These are phyloP conservation scores for Exophiala sideris DNA, from an alignment of 2,329 filamentous ascomycete genomes.

Conservation along the genomic window DNA sequence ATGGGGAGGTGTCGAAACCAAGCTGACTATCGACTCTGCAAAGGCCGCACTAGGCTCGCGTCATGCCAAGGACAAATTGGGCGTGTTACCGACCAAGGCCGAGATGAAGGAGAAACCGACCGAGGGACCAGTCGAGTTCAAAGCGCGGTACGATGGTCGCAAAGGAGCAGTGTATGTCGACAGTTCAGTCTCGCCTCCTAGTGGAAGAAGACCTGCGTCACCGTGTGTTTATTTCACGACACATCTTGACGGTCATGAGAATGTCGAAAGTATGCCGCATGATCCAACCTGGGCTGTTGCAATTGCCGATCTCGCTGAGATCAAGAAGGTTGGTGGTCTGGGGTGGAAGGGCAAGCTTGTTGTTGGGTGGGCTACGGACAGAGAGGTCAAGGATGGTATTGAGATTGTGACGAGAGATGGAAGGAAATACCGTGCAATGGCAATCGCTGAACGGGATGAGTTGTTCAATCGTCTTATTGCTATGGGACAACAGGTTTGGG, in stretches of 20 bases:
- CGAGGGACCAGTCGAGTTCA: slow-evolving; percentile 71
- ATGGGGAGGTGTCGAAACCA: slow-evolving; percentile 69
- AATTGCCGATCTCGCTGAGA: slow-evolving; percentile 66
- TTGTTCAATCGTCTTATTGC: slow-evolving; percentile 75
- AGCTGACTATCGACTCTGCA: slow-evolving; percentile 67
- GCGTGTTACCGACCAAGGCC: slow-evolving; percentile 58
- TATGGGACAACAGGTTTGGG: slow-evolving; percentile 80
- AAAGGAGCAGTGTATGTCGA: slow-evolving; percentile 69
- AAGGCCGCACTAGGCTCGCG: slow-evolving; percentile 60
- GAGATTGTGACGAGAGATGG: slow-evolving; percentile 57
- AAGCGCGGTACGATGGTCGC: slow-evolving; percentile 65
- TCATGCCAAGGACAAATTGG: slow-evolving; percentile 67
- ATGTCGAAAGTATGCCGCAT: slow-evolving; percentile 49
- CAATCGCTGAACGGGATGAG: slow-evolving; percentile 69
- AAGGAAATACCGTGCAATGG: slow-evolving; percentile 63
- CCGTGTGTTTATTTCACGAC: slow-evolving; percentile 66
- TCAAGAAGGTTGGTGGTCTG: slow-evolving; percentile 76
- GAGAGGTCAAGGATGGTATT: slow-evolving; percentile 72
- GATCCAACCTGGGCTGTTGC: slow-evolving; percentile 67
- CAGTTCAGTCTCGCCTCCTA: slow-evolving; percentile 35
- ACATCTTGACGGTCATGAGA: slow-evolving; percentile 39
- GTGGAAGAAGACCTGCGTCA: slow-evolving; percentile 60
- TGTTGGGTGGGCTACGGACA: slow-evolving; percentile 72
- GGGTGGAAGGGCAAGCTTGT: slow-evolving; percentile 83
- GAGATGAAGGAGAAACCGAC: slow-evolving; percentile 41